phyloP scores from a whole-genome alignment of 148 eudicot species.

The Drosera capensis region DNA sequence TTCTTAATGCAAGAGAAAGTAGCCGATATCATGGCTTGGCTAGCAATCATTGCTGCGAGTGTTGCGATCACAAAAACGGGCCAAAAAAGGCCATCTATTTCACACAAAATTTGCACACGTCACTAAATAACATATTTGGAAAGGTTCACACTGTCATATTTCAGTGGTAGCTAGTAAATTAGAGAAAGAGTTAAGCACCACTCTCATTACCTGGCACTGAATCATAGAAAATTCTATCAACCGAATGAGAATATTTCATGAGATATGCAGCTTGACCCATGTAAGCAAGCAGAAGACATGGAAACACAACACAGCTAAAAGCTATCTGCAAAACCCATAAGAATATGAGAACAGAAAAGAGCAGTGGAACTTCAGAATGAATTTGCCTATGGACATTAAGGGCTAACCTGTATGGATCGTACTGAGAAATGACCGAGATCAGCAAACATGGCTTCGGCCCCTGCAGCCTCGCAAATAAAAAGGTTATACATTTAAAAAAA shows the following conservation, averaged over 20 bases:
- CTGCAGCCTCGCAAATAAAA: conserved; percentile 34
- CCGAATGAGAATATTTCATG: conserved; percentile 38
- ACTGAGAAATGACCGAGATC: conserved; percentile 97
- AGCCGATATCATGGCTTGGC: conserved; percentile 99
- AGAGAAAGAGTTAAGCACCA: conserved; percentile 10
- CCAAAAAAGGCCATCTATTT: conserved; percentile 64
- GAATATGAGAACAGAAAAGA: background rate
- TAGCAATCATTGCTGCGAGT: conserved; percentile 82
- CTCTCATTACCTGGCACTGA: conserved; percentile 97
- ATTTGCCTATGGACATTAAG: conserved; percentile 4
- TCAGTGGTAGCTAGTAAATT: too few relatives aligned
- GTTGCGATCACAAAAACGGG: conserved; percentile 86
- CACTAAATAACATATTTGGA: background rate
- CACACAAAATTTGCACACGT: too few relatives aligned
- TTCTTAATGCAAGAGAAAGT: conserved; percentile 85
- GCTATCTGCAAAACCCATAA: conserved; percentile 48
- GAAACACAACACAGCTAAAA: conserved; percentile 74
- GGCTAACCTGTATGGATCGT: conserved; percentile 89
- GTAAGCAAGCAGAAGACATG: conserved; percentile 90
- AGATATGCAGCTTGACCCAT: conserved; percentile 93
- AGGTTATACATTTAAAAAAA: too few relatives aligned
- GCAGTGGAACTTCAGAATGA: conserved; percentile 2
- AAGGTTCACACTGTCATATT: background rate
- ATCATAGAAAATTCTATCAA: conserved; percentile 53
- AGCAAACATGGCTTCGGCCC: conserved; percentile 99